phyloP scores from a whole-genome alignment of 2,329 filamentous ascomycete genomes.

The Lecanicillium sp. region DNA sequence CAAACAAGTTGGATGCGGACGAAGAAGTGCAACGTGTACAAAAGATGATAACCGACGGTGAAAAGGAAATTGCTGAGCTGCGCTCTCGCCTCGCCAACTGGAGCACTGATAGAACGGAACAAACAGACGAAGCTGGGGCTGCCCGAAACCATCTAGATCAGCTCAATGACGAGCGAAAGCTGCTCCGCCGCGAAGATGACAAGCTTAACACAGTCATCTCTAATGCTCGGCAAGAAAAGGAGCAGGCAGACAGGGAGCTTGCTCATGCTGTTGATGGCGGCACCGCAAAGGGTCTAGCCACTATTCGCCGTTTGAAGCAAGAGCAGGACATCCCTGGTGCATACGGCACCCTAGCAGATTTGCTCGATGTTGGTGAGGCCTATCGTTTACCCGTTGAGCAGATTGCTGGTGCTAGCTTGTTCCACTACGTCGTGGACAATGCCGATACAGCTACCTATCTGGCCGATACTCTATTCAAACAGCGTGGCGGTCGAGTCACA shows the following conservation, averaged over 20 bases:
- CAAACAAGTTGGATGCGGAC: slow-evolving; percentile 72
- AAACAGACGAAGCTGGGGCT: slow-evolving; percentile 65
- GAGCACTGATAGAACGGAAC: slow-evolving; percentile 61
- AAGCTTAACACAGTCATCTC: slow-evolving; percentile 71
- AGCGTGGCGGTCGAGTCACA: slow-evolving; percentile 78
- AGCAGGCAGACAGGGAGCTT: slow-evolving; percentile 68
- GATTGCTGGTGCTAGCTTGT: slow-evolving; percentile 83
- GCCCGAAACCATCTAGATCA: slow-evolving; percentile 73
- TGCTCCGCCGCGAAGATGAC: slow-evolving; percentile 81
- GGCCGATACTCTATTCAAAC: slow-evolving; percentile 68
- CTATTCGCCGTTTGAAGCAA: slow-evolving; percentile 73
- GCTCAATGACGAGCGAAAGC: slow-evolving; percentile 78
- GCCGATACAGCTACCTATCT: slow-evolving; percentile 79
- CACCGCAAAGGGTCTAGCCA: slow-evolving; percentile 78
- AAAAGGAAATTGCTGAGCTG: slow-evolving; percentile 63
- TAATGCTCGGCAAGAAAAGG: slow-evolving; percentile 68
- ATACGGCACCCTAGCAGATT: slow-evolving; percentile 85
- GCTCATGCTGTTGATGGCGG: slow-evolving; percentile 83
- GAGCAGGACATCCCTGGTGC: slow-evolving; percentile 76
- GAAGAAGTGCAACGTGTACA: slow-evolving; percentile 74
- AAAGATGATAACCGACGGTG: slow-evolving; percentile 60
- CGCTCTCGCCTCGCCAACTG: slow-evolving; percentile 71
- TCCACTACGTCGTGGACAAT: slow-evolving; percentile 93
- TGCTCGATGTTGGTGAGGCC: slow-evolving; percentile 77
- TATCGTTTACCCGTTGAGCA: slow-evolving; percentile 89